A percentile compares a stretch with the other conserved stretches of the same genome.
Conservation (phyloP, 805 yeast genomes). For the Metschnikowia lachancei region DNA sequence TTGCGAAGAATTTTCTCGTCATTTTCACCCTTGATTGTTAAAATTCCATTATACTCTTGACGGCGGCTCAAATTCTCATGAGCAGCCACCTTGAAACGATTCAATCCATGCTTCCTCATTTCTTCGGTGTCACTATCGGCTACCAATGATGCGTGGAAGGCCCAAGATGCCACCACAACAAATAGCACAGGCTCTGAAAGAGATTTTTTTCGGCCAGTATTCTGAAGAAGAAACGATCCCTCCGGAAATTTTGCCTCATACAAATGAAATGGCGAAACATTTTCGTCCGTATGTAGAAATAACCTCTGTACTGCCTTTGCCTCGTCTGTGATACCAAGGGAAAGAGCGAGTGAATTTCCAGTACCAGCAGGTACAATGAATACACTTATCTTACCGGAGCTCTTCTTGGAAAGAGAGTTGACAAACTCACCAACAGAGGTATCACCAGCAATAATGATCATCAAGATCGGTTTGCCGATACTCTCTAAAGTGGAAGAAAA, state of each 20-base stretch:
- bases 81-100: constrained; percentile 72
- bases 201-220: constrained; percentile 19
- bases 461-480: constrained; percentile 27
- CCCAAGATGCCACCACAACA: constrained; percentile 77
- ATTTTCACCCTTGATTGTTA: constrained; percentile 18
- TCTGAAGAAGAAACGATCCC: constrained; percentile 24
- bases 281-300: constrained; percentile 24
- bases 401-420: constrained; percentile 40
- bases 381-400: constrained; percentile 21
- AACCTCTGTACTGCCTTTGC: constrained; percentile 34
- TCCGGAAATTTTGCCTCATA: constrained; percentile 45
- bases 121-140: constrained; percentile 75
- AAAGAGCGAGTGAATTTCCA: constrained; percentile 76
- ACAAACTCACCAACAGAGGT: constrained; percentile 78
- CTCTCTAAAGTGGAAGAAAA: constrained; percentile 34
- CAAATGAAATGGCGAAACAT: constrained; percentile 38
- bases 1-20: constrained; percentile 5
- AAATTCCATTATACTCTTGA: constrained; percentile 51
- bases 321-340: constrained; percentile 44
- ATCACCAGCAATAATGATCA: constrained; percentile 78
- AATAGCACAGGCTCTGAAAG: constrained; percentile 30
- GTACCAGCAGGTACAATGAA: constrained; percentile 72
- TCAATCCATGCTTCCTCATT: constrained; percentile 58
- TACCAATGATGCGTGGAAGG: constrained; percentile 80
- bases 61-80: constrained; percentile 45